Evolutionary conservation across 78 protist species (phyloP).

Genomic region (Diacronema lutheri): DNA sequence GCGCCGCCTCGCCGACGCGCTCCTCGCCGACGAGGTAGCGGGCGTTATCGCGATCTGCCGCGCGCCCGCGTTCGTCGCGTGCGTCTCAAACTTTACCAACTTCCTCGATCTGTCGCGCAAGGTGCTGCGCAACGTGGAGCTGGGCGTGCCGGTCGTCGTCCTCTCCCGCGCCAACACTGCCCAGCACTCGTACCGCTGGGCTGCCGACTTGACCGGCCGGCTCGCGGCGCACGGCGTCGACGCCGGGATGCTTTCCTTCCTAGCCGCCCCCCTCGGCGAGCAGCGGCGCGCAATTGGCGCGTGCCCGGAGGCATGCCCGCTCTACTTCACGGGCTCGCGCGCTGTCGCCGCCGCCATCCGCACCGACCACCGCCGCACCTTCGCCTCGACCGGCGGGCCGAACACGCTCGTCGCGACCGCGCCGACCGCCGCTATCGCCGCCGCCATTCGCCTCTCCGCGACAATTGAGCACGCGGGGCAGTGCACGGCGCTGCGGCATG

Average conservation of each 20-base stretch:
- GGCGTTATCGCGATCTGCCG: background rate
- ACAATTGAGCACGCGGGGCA: slow-evolving; percentile 50
- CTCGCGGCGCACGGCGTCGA: background rate
- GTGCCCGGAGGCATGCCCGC: background rate
- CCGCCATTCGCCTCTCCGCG: slow-evolving; percentile 18
- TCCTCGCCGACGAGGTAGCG: background rate
- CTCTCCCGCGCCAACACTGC: slow-evolving; percentile 45
- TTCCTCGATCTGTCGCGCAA: slow-evolving; percentile 49
- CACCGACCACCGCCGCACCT: background rate
- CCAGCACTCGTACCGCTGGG: slow-evolving; percentile 45
- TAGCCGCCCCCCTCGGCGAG: too few relatives aligned
- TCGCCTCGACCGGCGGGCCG: slow-evolving; percentile 37
- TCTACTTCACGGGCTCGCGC: slow-evolving; percentile 34
- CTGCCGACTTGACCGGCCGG: background rate
- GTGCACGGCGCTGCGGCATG: slow-evolving; percentile 30
- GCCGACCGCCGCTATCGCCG: background rate
- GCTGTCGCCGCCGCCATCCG: background rate
- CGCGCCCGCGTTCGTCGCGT: slow-evolving; percentile 39
- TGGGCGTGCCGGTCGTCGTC: slow-evolving; percentile 46
- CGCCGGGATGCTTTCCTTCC: too few relatives aligned
- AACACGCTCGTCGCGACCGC: slow-evolving; percentile 20
- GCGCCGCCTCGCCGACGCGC: slow-evolving; percentile 14
- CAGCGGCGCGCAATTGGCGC: too few relatives aligned
- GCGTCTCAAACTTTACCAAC: slow-evolving; percentile 55
- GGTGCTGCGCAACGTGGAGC: slow-evolving; percentile 38